Evolutionary conservation across 768 basidiomycete genomes (phyloP).

Genomic region (Psilocybe cyanescens): DNA sequence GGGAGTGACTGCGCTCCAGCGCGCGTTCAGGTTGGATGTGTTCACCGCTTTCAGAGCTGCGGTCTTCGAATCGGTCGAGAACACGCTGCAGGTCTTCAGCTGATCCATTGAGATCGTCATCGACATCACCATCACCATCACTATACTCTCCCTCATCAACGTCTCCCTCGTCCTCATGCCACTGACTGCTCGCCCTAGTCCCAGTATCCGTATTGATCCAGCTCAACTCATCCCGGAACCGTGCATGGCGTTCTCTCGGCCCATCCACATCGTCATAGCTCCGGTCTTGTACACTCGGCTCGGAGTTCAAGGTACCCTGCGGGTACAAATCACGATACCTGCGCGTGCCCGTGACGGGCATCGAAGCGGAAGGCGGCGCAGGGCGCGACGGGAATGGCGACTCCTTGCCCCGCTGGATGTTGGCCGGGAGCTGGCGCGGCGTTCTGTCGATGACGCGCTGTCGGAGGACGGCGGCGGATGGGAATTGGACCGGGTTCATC

Average conservation of each 20-base stretch:
- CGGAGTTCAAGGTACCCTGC: background rate
- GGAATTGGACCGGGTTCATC: slow-evolving; percentile 13
- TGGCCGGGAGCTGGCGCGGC: slow-evolving; percentile 19
- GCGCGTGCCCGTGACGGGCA: background rate
- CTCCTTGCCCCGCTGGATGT: slow-evolving; percentile 49
- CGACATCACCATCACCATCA: background rate
- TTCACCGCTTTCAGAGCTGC: slow-evolving; percentile 9
- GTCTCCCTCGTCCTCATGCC: slow-evolving; percentile 25
- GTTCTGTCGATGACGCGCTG: slow-evolving; percentile 26
- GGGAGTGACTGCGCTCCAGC: slow-evolving; percentile 34
- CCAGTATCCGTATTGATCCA: background rate
- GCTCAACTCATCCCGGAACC: slow-evolving; percentile 1
- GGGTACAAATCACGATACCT: background rate
- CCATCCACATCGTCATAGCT: background rate
- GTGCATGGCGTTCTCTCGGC: background rate
- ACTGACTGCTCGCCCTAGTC: background rate
- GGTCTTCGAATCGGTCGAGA: slow-evolving; percentile 40
- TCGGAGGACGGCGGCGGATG: slow-evolving; percentile 24
- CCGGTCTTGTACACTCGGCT: background rate
- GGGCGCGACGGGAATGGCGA: slow-evolving; percentile 55
- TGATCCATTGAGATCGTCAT: slow-evolving; percentile 26
- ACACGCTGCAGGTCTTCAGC: slow-evolving; percentile 39
- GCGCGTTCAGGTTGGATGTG: slow-evolving; percentile 19
- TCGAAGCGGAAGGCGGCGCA: slow-evolving; percentile 25
- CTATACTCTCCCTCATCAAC: slow-evolving; percentile 19